Percentiles rank a stretch among this genome's conserved stretches.
Conservation (phyloP, 2,329 filamentous ascomycete species). For the Botrytis hyacinthi region DNA sequence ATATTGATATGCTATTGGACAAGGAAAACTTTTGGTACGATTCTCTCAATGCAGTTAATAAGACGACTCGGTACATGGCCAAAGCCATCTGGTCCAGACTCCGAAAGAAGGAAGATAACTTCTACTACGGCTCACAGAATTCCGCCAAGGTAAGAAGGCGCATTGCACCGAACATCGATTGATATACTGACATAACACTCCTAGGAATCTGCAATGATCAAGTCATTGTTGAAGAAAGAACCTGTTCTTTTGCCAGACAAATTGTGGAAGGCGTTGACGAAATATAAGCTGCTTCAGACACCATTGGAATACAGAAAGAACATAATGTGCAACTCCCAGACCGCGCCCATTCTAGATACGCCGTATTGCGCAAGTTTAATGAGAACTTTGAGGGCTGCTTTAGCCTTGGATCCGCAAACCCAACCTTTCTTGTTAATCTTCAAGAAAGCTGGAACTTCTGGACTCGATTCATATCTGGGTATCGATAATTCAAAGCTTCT, state of each 20-base stretch:
- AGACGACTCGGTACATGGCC: slow-evolving; percentile 23
- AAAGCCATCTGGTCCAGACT: slow-evolving; percentile 28
- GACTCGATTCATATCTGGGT: slow-evolving; percentile 27
- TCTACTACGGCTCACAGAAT: slow-evolving; percentile 23
- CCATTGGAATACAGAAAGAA: slow-evolving; percentile 23
- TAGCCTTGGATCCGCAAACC: slow-evolving; percentile 27
- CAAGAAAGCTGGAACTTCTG: slow-evolving; percentile 24
- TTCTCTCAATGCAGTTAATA: slow-evolving; percentile 20
- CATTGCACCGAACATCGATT: no score
- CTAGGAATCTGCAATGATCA: slow-evolving; percentile 24
- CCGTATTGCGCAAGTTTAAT: slow-evolving; percentile 26
- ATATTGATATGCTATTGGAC: slow-evolving; percentile 30
- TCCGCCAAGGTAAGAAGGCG: slow-evolving; percentile 14
- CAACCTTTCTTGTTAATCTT: slow-evolving; percentile 26
- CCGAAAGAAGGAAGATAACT: background rate
- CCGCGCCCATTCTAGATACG: background rate
- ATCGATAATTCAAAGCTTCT: slow-evolving; percentile 15
- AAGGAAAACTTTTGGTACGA: slow-evolving; percentile 25
- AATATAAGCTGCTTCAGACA: slow-evolving; percentile 9
- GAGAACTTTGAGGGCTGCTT: slow-evolving; percentile 26
- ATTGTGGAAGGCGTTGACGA: slow-evolving; percentile 23
- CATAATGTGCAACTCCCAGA: slow-evolving; percentile 25
- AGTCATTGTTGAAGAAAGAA: slow-evolving; percentile 22
- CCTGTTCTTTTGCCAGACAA: slow-evolving; percentile 16
- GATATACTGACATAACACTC: background rate